Evolutionary conservation across 108 stramenopile species (phyloP), one percentile per base, ranked within the genome.

Genomic region (Nitzschia sp.): DNA sequence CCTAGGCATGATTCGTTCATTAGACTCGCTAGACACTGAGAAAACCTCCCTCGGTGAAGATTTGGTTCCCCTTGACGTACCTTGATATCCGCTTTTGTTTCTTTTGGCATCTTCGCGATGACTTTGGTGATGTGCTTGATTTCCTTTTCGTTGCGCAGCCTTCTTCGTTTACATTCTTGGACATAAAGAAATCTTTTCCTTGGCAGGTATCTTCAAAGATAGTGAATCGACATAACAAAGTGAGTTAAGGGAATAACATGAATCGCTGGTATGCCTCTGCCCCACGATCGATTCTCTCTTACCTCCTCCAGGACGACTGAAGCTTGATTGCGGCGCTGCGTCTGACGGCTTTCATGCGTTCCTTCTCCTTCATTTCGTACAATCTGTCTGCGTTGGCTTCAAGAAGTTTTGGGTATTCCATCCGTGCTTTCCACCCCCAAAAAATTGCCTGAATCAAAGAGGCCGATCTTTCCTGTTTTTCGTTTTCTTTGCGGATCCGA

Each of bases 121-220:
- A 16, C 22, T 23, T 67, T 74, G 38, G 58, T 31, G 13, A 66
- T 74, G 26, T 26, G 31, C 5, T 74, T 74, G 48, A 74, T 74
- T 59, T 67, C 58, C 47, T 66, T 66, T 38, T 52, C 27, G 44
- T 66, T 74, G 26, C 33, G 31, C 29, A 38, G 38, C 59, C 73
- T 33, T 3, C 65, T 13, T 46, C 65, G 45, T 32, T 36, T 13
- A 38, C 47, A 66, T 19, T 66, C 66, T 8, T n/a, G 23, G 3
- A 66, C 46, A 52, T 67, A 48, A 17, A 56, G 13, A 38, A 52
- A 66, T 50, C 58, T 28, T 30, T 66, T 66, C 21, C 65, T 26
- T 9, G 53, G 64, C 6, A 74, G 8, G n/a, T 60, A 66, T 57
- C 50, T n/a, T n/a, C n/a, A n/a, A n/a, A n/a, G n/a, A n/a, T n/a